Conservation (phyloP, 306 rosid genomes). For the Castanea crenata region DNA sequence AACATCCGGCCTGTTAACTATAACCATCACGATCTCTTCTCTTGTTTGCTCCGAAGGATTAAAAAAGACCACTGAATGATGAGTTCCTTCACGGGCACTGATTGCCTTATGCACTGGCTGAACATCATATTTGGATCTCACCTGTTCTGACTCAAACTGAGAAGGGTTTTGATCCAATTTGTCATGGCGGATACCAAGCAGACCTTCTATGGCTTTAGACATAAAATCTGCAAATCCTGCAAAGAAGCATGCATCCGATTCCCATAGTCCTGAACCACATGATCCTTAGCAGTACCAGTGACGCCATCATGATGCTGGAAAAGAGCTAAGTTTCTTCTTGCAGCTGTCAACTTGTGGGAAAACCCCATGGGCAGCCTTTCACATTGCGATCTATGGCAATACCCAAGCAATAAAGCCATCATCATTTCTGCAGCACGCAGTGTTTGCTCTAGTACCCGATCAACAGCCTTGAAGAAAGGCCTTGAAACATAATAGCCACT, state of each 20-base stretch:
- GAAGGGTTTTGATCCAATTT: conserved; percentile 71
- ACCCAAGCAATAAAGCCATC: conserved; percentile 74
- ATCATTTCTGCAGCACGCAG: conserved; percentile 91
- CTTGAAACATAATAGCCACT: conserved; percentile 98
- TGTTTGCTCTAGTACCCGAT: conserved; percentile 89
- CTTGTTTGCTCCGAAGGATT: conserved; percentile 90
- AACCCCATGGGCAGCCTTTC: conserved; percentile 78
- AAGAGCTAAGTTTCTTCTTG: conserved; percentile 96
- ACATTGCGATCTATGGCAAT: conserved; percentile 77
- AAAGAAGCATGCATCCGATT: conserved; percentile 88
- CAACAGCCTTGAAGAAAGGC: conserved; percentile 98
- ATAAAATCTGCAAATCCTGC: conserved; percentile 86
- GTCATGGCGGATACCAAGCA: conserved; percentile 80
- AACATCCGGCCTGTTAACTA: conserved; percentile 74
- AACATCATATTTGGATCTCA: conserved; percentile 84
- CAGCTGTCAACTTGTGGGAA: conserved; percentile 91
- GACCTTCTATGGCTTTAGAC: conserved; percentile 84
- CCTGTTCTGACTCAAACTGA: conserved; percentile 74
- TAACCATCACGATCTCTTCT: conserved; percentile 80
- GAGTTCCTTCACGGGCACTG: conserved; percentile 54
- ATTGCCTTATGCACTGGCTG: conserved; percentile 80
- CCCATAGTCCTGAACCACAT: conserved; percentile 90
- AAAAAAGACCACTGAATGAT: conserved; percentile 60
- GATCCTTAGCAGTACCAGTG: conserved; percentile 97
- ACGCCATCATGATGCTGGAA: conserved; percentile 99